Evolutionary conservation across 2,329 filamentous ascomycete species (phyloP), one percentile per base, ranked within the genome.

Genomic region (Thelonectria discophora): DNA sequence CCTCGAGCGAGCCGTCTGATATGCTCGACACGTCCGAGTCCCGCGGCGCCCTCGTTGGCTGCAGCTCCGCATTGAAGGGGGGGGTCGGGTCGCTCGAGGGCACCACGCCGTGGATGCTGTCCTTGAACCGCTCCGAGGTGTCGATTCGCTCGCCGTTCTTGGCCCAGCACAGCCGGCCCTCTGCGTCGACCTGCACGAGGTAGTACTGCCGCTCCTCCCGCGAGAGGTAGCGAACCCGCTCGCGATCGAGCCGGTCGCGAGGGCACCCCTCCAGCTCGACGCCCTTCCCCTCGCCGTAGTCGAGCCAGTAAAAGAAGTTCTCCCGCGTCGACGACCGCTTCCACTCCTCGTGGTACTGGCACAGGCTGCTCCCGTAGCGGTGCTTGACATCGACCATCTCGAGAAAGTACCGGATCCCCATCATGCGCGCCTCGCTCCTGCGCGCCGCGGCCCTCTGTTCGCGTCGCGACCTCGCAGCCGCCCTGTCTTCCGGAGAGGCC

Each of bases 241-340:
- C 92, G 21, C 86, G 84, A 53, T 95, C 91, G 7, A 97, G 80
- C 13, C 87, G 82, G 61, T 91, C 89, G 37, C 94, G 84, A 1
- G 92, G 89, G 65, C 93, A 93, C 0, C 86, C 84, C 3, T 87
- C 84, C 12, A 94, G 79, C 65, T 94, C 90, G 45, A 95, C 74
- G 40, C 85, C 76, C 67, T 81, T 87, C 0, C 94, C 94, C 50
- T 89, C 89, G 5, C 94, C 94, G 60, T 90, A 83, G 73, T 97
- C 94, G 1, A 97, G 82, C 93, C 94, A 97, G 78, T 93, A 94
- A 75, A 97, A 97, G 82, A 94, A 97, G 73, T 95, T 97, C 74
- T 97, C 90, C 5, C 88, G 86, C 0, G 92, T 94, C 27, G 91
- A 82, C 1, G 87, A 81, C 62, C 85, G 86, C 75, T 93, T 93